These are phyloP conservation scores for Erythrobasidium hasegawianum DNA, from an alignment of 1,284 basidiomycete species.

Conservation along the genomic window DNA sequence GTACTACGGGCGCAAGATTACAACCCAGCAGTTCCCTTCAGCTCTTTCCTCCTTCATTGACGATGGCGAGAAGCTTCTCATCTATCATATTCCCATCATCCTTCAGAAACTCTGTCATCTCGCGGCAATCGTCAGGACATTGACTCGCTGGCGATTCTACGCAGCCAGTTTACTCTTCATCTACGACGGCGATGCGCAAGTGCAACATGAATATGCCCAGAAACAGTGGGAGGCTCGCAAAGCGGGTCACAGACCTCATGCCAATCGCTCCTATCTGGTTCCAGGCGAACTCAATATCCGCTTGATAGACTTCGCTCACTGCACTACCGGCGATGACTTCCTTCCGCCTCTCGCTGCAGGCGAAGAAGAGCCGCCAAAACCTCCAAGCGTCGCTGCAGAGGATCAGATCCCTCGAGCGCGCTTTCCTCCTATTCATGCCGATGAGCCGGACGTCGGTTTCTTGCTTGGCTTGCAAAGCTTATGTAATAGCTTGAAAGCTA, in stretches of 20 bases:
- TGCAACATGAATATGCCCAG: slow-evolving; percentile 51
- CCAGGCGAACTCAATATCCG: slow-evolving; percentile 87
- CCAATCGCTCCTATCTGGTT: slow-evolving; percentile 50
- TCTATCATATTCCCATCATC: slow-evolving; percentile 86
- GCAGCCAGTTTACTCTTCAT: slow-evolving; percentile 95
- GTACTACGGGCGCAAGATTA: slow-evolving; percentile 87
- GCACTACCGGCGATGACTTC: slow-evolving; percentile 92
- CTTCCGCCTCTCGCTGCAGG: slow-evolving; percentile 53
- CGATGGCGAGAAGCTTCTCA: slow-evolving; percentile 76
- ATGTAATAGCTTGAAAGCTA: slow-evolving; percentile 65
- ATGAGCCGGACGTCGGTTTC: slow-evolving; percentile 89
- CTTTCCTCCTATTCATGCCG: slow-evolving; percentile 86
- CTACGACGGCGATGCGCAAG: slow-evolving; percentile 89
- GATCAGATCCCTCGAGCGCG: slow-evolving; percentile 69
- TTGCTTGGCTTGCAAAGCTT: slow-evolving; percentile 84
- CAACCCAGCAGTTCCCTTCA: slow-evolving; percentile 74
- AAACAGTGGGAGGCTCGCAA: slow-evolving; percentile 19
- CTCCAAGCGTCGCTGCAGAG: slow-evolving; percentile 51
- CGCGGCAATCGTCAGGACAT: slow-evolving; percentile 77
- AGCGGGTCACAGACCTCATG: slow-evolving; percentile 32
- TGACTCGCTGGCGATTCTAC: slow-evolving; percentile 95
- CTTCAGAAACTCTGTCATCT: slow-evolving; percentile 91
- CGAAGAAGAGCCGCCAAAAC: slow-evolving; percentile 33
- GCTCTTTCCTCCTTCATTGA: slow-evolving; percentile 79
- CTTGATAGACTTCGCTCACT: slow-evolving; percentile 98